Conservation (phyloP, 352 stramenopile genomes). For the Pythium coloratum region DNA sequence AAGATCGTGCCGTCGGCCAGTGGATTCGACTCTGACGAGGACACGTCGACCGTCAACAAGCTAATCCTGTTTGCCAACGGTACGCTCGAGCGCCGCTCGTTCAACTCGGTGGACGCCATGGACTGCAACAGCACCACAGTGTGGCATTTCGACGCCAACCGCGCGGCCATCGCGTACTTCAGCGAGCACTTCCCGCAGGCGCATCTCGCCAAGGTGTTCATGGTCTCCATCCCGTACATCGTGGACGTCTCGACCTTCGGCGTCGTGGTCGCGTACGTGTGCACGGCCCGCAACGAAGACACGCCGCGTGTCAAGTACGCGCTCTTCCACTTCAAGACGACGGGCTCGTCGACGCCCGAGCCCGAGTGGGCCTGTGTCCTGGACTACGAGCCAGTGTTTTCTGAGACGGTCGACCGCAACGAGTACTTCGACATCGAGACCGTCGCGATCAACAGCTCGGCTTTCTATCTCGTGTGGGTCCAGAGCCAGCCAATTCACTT, state of each 20-base stretch:
- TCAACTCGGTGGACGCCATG: slow-evolving; percentile 63
- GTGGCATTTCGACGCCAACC: slow-evolving; percentile 62
- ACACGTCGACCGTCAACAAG: slow-evolving; percentile 50
- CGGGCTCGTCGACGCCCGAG: slow-evolving; percentile 31
- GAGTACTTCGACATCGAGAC: slow-evolving; percentile 64
- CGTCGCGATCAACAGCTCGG: slow-evolving; percentile 52
- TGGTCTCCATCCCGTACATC: slow-evolving; percentile 72
- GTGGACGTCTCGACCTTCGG: slow-evolving; percentile 47
- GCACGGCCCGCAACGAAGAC: slow-evolving; percentile 41
- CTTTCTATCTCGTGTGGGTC: slow-evolving; percentile 75
- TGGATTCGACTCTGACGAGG: slow-evolving; percentile 26
- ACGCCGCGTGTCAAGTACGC: slow-evolving; percentile 62
- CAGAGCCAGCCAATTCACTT: slow-evolving; percentile 59
- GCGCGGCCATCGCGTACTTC: slow-evolving; percentile 69
- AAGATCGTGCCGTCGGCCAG: slow-evolving; percentile 37
- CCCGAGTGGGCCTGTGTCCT: slow-evolving; percentile 63
- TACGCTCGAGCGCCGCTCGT: slow-evolving; percentile 65
- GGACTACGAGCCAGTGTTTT: slow-evolving; percentile 66
- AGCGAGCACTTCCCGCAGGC: slow-evolving; percentile 60
- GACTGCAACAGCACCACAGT: slow-evolving; percentile 57
- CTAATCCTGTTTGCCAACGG: slow-evolving; percentile 70
- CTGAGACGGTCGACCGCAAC: slow-evolving; percentile 33
- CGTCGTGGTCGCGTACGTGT: slow-evolving; percentile 69
- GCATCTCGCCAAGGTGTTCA: slow-evolving; percentile 59
- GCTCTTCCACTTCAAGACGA: slow-evolving; percentile 65